Evolutionary conservation across 257 asterid genomes (phyloP), one percentile per base, ranked within the genome.

Genomic region (Nicotiana attenuata): DNA sequence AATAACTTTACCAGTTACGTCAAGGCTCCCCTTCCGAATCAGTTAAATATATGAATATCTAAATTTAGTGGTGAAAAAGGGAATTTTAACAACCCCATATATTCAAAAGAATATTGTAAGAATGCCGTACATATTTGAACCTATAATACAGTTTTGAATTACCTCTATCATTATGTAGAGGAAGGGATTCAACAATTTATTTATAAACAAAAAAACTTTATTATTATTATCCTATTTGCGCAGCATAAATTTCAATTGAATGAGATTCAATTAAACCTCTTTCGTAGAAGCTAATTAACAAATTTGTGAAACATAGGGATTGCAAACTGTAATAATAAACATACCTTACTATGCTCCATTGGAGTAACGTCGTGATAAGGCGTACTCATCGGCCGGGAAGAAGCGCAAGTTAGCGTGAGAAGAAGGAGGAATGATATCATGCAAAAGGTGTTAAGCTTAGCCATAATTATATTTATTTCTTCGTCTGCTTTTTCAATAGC

Each of bases 351-450:
- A 50, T 89, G 84, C 71, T 91, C 96, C 89, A 87, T 83, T 10
- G 97, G 93, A 69, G 93, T 93, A 20, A 90, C 85, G 71, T 89
- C 96, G 76, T 63, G 86, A 64, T 85, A 90, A 0, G 89, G 59
- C 5, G 90, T 28, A 45, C 20, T 85, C 55, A 80, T 67, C 3
- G 86, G 87, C 29, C 94, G 91, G 56, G 91, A 89, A 68, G 80
- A 28, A 11, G 85, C 85, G 69, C 55, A 82, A n/a, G 87, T 83
- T 47, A 81, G 57, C 1, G 85, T 53, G 11, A 91, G 89, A 8
- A 86, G 35, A 63, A 91, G 83, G 85, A 92, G 82, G 80, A 83
- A 52, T 81, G 89, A 33, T 63, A 89, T 38, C 5, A 87, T 82
- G 84, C 82, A 87, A 45, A 89, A 81, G 77, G 73, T 73, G 83